phyloP scores from a whole-genome alignment of 208 protist genomes.

The Leishmania turanica region DNA sequence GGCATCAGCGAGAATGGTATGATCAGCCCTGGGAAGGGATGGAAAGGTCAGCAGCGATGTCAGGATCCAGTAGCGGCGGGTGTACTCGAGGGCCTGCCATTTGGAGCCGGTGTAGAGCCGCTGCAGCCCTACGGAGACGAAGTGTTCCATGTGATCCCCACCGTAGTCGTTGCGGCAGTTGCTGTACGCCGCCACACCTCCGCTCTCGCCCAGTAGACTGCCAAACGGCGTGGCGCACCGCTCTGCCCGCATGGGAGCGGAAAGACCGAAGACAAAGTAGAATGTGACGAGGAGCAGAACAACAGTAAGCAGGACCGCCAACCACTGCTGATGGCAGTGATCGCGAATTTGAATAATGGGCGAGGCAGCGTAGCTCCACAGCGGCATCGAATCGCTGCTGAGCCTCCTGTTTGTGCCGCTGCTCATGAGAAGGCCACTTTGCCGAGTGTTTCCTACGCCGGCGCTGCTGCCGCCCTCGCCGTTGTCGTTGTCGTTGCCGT shows the following conservation, averaged over 20 bases:
- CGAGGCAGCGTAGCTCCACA: slow-evolving; percentile 50
- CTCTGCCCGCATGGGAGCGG: slow-evolving; percentile 26
- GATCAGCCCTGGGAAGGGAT: slow-evolving; percentile 22
- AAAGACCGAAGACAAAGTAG: slow-evolving; percentile 54
- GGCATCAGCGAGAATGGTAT: slow-evolving; percentile 20
- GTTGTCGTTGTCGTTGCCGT: background rate
- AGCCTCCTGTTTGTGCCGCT: background rate
- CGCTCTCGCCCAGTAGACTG: slow-evolving; percentile 50
- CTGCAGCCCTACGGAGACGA: slow-evolving; percentile 52
- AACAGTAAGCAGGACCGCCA: slow-evolving; percentile 53
- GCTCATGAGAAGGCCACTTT: background rate
- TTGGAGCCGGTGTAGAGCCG: slow-evolving; percentile 60
- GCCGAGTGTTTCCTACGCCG: background rate
- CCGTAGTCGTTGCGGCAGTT: slow-evolving; percentile 66
- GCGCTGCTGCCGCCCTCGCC: background rate
- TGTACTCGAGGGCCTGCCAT: slow-evolving; percentile 75
- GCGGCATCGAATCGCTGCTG: slow-evolving; percentile 13
- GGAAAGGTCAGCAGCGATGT: slow-evolving; percentile 38
- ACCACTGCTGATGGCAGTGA: slow-evolving; percentile 77
- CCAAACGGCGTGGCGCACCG: slow-evolving; percentile 61
- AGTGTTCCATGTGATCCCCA: slow-evolving; percentile 52
- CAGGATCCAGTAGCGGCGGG: slow-evolving; percentile 68
- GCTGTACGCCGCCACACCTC: slow-evolving; percentile 63
- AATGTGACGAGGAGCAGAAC: slow-evolving; percentile 51
- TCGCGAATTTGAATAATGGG: slow-evolving; percentile 52